Evolutionary conservation across 495 filamentous ascomycete species (phyloP), one percentile per base, ranked within the genome.

Genomic region (Hypoxylon intermedium): DNA sequence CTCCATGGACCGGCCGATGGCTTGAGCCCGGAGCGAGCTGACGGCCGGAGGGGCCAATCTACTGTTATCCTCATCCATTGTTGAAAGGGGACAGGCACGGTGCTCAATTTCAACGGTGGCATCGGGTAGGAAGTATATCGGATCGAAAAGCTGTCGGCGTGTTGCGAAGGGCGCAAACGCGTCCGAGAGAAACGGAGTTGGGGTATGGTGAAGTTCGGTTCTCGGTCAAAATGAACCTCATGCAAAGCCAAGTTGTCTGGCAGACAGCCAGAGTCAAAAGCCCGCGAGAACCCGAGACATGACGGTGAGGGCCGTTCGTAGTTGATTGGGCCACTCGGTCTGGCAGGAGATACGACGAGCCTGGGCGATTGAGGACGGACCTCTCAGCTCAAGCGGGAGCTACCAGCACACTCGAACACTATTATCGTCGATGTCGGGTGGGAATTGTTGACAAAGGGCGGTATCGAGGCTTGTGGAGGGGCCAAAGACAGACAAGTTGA

Each of bases 191-290:
- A 46, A 18, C 16, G 31, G 11, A 45, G 5, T 38, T 54, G 28
- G 58, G 45, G 55, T 58, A 43, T 49, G 43, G 37, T 31, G 36
- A 23, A 40, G 31, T 48, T 49, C 53, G 53, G 57, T 60, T 63
- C 65, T 63, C 46, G 59, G 59, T 65, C 61, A 55, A 62, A 26
- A 55, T 58, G 16, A 54, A 68, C 47, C 53, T 58, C 41, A 62
- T 67, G 63, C 55, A 70, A 65, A 62, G 66, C 69, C 69, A 70
- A 67, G 67, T 67, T 48, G 64, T 75, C 76, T 74, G 77, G 79
- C 77, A 61, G 68, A 63, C 56, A 72, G 77, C 77, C 79, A 79
- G 75, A 76, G 72, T 77, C 77, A 81, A 69, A 75, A 72, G 62
- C 60, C 62, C 58, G 74, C 73, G 68, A 67, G 63, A 71, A 69